Evolutionary conservation across 2,329 filamentous ascomycete species (phyloP).

Genomic region (Monosporascus sp.): DNA sequence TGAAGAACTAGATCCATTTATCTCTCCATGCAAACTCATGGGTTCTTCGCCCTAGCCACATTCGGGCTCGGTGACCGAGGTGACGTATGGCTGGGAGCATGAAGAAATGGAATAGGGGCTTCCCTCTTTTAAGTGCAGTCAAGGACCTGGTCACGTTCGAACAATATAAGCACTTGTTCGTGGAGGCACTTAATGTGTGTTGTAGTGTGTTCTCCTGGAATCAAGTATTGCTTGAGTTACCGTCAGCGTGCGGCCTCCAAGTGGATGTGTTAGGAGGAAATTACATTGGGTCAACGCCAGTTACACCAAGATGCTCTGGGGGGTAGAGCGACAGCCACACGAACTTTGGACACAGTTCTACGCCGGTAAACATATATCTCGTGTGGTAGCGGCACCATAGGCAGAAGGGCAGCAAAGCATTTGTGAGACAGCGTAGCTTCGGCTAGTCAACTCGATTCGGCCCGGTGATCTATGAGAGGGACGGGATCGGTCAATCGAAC

Average conservation of each 20-base stretch:
- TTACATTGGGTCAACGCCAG: background rate
- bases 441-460: no score
- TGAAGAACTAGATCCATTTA: no score
- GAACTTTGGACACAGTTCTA: background rate
- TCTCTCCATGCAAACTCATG: background rate
- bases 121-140: constrained; percentile 26
- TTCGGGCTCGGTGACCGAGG: background rate
- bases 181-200: background rate
- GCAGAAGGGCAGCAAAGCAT: no score
- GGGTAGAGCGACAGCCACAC: background rate
- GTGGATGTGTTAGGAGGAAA: background rate
- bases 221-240: background rate
- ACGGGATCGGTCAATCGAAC: no score
- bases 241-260: background rate
- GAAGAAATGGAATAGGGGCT: background rate
- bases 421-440: no score
- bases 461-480: no score
- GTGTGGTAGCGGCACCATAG: background rate
- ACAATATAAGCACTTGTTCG: constrained; percentile 14
- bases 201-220: background rate
- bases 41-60: background rate
- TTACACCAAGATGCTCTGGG: no score
- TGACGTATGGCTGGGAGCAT: background rate
- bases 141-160: constrained; percentile 21
- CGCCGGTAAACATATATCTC: background rate